Percentiles rank a stretch among this genome's conserved stretches.
Evolutionary conservation across 1,284 basidiomycete species (phyloP).

Genomic region (Cryptococcus hybrid): DNA sequence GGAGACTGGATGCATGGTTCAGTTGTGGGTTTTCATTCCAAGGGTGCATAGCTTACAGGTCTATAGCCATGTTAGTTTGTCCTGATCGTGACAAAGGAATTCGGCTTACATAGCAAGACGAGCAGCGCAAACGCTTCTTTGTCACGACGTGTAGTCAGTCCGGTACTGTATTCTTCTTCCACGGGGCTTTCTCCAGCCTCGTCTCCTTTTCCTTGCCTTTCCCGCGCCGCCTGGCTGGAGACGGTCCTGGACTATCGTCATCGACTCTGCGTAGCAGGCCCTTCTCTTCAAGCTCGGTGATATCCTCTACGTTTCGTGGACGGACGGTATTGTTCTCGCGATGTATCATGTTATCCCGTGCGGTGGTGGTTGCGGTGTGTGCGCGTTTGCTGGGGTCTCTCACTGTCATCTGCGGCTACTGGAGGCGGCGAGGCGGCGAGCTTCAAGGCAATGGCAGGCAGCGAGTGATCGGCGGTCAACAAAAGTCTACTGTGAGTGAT

Average conservation of each 20-base stretch:
- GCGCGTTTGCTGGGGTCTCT: too few species aligned
- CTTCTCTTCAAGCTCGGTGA: slow-evolving; percentile 41
- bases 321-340: slow-evolving; percentile 10
- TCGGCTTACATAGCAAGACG: slow-evolving; percentile 77
- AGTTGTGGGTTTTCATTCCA: not conserved
- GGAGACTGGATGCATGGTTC: slow-evolving; percentile 53
- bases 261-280: slow-evolving; percentile 24
- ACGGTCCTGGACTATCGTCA: not conserved
- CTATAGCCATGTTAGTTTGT: slow-evolving; percentile 6
- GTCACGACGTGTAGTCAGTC: slow-evolving; percentile 55
- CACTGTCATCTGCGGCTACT: too few species aligned
- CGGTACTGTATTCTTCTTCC: slow-evolving; percentile 17
- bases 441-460: too few species aligned
- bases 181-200: slow-evolving; percentile 29
- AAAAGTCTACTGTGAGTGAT: too few species aligned
- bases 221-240: slow-evolving; percentile 3
- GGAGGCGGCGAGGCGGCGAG: too few species aligned
- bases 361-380: too few species aligned
- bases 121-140: slow-evolving; percentile 82
- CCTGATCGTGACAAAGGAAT: not conserved
- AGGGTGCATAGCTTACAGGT: slow-evolving; percentile 21
- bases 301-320: slow-evolving; percentile 39
- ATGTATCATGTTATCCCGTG: too few species aligned
- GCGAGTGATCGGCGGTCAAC: too few species aligned
- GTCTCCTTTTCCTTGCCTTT: slow-evolving; percentile 21